Base-by-base conservation (phyloP, 2,329 filamentous ascomycete species). In the Blumeria hordei region DNA sequence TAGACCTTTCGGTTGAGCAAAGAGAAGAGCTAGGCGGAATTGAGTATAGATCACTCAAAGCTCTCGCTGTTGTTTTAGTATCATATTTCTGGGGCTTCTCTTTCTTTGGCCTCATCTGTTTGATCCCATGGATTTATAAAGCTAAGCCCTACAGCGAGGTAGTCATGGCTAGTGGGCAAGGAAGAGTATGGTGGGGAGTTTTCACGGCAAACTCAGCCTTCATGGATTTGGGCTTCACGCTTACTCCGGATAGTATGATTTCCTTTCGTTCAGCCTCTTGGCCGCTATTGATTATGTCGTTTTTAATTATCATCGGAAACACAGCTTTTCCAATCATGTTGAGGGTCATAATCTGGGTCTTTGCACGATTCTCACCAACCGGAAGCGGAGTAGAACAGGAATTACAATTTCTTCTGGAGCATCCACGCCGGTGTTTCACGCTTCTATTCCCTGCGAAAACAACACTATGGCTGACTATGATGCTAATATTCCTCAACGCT, bases 271-370 rank as follows among this genome's bases (percentile, higher is more conserved):
- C 71, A 8, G 85, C 87, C 0, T 72, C 83, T 6, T 83, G 86
- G 61, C 80, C 83, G 0, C 71, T 96, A 49, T 71, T 95, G 21
- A 65, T 92, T 45, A 78, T 88, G 68, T 79, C 80, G 6, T 94
- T 94, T 61, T 75, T 96, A 44, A 92, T 96, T 64, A 80, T 96
- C 58, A 87, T 94, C 58, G 90, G 90, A 55, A 96, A 96, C 64
- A 96, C 90, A 0, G 92, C 84, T 0, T 96, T 96, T 62, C 92
- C 90, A 0, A 85, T 92, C 63, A 88, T 95, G 83, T 76, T 96
- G 28, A 83, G 92, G 7, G 85, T 95, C 63, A 78, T 92, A 58
- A 96, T 98, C 58, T 98, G 92, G 90, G 62, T 82, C 0, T 64
- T 76, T 36, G 86, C 85, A 11, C 78, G 81, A 55, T 60, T 84